Percentiles rank a stretch among this genome's conserved stretches.
Evolutionary conservation across 139 green algal species (phyloP).

Genomic region (Pseudopediastrum boryanum): DNA sequence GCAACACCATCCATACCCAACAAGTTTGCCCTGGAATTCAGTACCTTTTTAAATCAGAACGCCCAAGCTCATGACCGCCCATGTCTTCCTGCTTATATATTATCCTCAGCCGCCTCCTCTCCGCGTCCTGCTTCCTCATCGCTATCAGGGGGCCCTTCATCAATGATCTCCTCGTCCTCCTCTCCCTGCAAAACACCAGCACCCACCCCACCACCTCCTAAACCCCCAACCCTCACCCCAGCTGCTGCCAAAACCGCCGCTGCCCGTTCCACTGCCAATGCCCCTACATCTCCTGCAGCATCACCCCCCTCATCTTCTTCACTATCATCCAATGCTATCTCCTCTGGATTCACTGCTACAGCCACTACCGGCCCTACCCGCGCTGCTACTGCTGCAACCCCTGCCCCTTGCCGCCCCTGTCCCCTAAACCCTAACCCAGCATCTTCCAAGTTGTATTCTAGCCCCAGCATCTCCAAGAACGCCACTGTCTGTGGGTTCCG

Average conservation of each 20-base stretch:
- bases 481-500: constrained; percentile 41
- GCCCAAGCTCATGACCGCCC: not conserved
- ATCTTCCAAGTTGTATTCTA: constrained; percentile 55
- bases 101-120: not conserved
- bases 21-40: too few relatives aligned
- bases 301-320: not conserved
- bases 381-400: constrained; percentile 1
- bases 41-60: too few relatives aligned
- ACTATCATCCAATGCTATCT: constrained; percentile 45
- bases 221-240: not conserved
- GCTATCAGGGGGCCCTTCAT: constrained; percentile 22
- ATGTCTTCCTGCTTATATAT: not conserved
- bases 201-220: not conserved
- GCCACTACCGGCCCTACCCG: not conserved
- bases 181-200: not conserved
- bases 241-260: not conserved
- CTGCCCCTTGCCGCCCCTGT: not conserved
- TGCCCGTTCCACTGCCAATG: not conserved
- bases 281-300: not conserved
- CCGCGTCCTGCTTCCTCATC: not conserved
- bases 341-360: constrained; percentile 68
- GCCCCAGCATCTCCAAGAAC: constrained; percentile 75
- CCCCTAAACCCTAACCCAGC: not conserved
- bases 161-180: not conserved
- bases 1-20: too few relatives aligned